Base-by-base conservation (phyloP, 805 yeast species). In the Ogataea salicorniae region DNA sequence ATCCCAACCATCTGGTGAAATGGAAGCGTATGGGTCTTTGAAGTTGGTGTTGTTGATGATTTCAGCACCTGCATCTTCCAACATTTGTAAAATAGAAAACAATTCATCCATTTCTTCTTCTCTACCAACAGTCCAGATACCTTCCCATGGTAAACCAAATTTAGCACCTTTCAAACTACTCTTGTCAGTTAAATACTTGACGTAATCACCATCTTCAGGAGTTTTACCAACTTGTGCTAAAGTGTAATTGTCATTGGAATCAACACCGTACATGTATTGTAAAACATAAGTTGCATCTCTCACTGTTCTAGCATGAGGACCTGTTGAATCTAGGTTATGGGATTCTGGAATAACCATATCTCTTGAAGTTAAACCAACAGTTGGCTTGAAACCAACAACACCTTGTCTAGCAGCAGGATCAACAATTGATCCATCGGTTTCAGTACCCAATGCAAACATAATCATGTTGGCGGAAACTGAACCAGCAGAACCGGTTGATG, bases 71-170 rank as follows among this genome's bases (percentile, higher is more conserved):
- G 61, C 63, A 26, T 39, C 59, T 46, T 56, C 55, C 16, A 62
- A 42, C 34, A 41, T 31, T 36, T 50, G 43, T 20, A 62, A 43
- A 33, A 55, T 56, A 18, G 55, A 56, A 17, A 53, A 31, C 23
- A 61, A 45, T 11, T 48, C 49, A 8, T 53, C 55, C 31, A 54
- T 49, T 34, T 60, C 56, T 15, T 50, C 60, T 5, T 45, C 23
- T 9, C 33, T 40, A 9, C 55, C 49, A 16, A 36, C 42, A n/a
- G 52, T 43, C 66, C 66, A 62, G 6, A 62, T 42, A 42, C 56
- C 56, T 38, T 54, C 54, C 67, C 65, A 62, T 17, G 65, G 65
- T 34, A 62, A 50, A 18, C 67, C 67, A 50, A 62, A 61, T 40
- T 46, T 60, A 9, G 64, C 65, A 23, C 64, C 65, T 45, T 61